A percentile compares a stretch with the other conserved stretches of the same genome.
These are phyloP conservation scores for Gaeumannomyces sp. DNA, from an alignment of 2,329 filamentous ascomycete genomes.

Conservation along the genomic window DNA sequence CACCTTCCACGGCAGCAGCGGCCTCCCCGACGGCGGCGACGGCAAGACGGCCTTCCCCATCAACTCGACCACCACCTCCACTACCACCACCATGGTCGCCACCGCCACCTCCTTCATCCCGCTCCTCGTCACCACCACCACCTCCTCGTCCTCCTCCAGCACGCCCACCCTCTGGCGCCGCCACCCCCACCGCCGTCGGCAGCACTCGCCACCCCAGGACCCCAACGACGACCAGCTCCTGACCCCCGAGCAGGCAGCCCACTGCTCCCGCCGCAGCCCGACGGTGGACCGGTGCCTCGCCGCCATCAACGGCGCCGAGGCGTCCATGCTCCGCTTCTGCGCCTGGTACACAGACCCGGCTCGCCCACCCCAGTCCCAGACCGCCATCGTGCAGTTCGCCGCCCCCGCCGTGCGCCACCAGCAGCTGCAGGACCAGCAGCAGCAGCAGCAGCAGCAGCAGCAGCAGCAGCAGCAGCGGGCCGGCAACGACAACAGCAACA, in stretches of 20 bases:
- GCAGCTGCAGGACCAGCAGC: too few species aligned
- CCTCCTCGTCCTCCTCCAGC: too few species aligned
- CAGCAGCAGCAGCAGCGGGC: too few species aligned
- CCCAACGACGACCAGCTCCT: background rate
- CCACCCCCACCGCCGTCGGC: too few species aligned
- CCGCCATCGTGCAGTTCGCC: background rate
- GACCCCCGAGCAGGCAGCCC: background rate
- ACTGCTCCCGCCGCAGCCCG: background rate
- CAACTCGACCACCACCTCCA: background rate
- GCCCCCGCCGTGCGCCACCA: too few species aligned
- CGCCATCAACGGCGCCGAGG: background rate
- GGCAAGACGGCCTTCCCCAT: background rate
- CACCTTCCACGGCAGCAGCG: too few species aligned
- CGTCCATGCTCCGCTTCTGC: background rate
- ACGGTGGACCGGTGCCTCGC: background rate
- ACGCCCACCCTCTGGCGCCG: background rate
- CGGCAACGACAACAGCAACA: too few species aligned
- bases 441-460: too few species aligned
- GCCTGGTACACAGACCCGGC: background rate
- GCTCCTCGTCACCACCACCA: background rate
- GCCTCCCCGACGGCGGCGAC: too few species aligned
- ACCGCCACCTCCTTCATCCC: background rate
- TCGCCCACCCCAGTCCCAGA: background rate
- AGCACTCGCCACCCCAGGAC: background rate
- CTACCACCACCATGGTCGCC: background rate